Percentiles rank a stretch among this genome's conserved stretches.
Conservation (phyloP, 1,284 basidiomycete species). For the Hemileia vastatrix region DNA sequence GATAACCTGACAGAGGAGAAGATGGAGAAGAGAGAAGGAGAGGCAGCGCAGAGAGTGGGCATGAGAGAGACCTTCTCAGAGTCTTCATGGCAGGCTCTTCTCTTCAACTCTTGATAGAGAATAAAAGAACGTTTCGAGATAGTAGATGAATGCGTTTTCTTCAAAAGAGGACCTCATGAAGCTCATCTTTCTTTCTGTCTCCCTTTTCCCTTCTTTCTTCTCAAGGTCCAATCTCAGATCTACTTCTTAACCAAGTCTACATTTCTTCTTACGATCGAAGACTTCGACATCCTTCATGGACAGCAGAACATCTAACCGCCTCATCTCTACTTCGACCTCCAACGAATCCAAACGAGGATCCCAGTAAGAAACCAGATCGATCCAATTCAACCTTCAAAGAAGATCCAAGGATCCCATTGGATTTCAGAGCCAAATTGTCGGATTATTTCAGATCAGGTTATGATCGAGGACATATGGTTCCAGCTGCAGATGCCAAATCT, state of each 20-base stretch:
- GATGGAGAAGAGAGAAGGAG: no score
- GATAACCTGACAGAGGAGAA: no score
- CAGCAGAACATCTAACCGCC: constrained; percentile 32
- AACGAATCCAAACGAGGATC: constrained; percentile 42
- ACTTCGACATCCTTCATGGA: constrained; percentile 76
- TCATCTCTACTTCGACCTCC: constrained; percentile 36
- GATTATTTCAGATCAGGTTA: constrained; percentile 90
- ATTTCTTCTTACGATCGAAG: constrained; percentile 82
- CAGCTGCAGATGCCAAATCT: constrained; percentile 88
- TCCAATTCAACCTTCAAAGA: constrained; percentile 63
- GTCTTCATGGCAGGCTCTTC: no score
- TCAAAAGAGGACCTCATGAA: constrained; percentile 39
- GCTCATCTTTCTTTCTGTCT: constrained; percentile 35
- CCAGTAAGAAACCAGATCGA: constrained; percentile 59
- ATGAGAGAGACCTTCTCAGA: no score
- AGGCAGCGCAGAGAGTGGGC: no score
- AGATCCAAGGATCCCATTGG: constrained; percentile 63
- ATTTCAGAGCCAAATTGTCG: constrained; percentile 72
- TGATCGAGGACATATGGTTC: constrained; percentile 90
- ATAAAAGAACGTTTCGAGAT: constrained; percentile 27
- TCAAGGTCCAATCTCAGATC: constrained; percentile 69
- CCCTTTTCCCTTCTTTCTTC: constrained; percentile 17
- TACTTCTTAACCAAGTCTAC: constrained; percentile 68
- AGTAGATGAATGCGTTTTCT: constrained; percentile 33
- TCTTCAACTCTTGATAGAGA: constrained; percentile 20